phyloP scores from a whole-genome alignment of 331 rosid species.

The Pyracantha coccinea region DNA sequence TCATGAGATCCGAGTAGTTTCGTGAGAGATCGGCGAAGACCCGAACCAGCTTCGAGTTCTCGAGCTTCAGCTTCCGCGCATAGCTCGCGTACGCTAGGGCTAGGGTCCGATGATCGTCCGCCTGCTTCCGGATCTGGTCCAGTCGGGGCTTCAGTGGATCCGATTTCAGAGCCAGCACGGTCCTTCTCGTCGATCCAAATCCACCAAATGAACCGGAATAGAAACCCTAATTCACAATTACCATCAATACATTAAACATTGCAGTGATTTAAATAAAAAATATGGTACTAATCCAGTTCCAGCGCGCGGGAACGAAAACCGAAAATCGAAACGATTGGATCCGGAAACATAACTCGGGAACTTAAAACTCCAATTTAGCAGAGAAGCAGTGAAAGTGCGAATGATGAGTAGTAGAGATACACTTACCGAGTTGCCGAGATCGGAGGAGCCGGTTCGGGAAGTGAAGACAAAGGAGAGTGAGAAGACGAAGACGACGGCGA shows the following conservation, averaged over 20 bases:
- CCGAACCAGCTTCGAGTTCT: constrained; percentile 49
- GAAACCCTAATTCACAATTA: constrained; percentile 42
- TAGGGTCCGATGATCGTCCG: constrained; percentile 73
- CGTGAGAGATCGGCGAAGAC: constrained; percentile 66
- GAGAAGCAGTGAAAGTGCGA: background rate
- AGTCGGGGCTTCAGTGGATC: constrained; percentile 88
- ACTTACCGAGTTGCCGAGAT: constrained; percentile 25
- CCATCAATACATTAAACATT: background rate
- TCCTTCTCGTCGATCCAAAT: constrained; percentile 48
- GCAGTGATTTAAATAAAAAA: background rate
- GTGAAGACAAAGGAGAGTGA: constrained; percentile 34
- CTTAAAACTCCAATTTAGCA: background rate
- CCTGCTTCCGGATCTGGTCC: constrained; percentile 92
- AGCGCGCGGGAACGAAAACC: background rate
- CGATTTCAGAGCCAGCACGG: constrained; percentile 66
- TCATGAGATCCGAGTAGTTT: constrained; percentile 68
- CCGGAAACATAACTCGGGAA: background rate
- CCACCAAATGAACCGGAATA: constrained; percentile 38
- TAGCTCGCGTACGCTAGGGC: constrained; percentile 74
- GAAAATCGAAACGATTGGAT: background rate
- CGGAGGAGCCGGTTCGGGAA: background rate
- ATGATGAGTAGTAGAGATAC: background rate
- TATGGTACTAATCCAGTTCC: background rate
- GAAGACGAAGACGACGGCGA: constrained; percentile 14
- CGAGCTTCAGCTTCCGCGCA: too few relatives aligned